These are phyloP conservation scores for Asterophora lycoperdoides DNA, from an alignment of 768 basidiomycete species.

Conservation along the genomic window DNA sequence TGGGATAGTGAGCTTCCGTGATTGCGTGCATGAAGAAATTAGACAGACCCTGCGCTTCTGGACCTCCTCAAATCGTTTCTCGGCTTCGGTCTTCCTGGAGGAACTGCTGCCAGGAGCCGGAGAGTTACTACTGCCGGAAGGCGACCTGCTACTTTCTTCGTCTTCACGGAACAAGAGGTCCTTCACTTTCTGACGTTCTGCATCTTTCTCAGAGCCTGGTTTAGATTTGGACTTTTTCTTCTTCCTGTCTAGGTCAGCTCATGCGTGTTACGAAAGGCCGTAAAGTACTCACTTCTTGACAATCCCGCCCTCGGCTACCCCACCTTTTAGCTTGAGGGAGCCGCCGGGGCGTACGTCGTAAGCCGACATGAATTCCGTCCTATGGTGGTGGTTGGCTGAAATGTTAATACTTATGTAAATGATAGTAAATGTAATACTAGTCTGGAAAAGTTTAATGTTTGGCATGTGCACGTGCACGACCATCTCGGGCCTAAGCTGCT, in stretches of 20 bases:
- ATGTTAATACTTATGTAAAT: too few relatives aligned
- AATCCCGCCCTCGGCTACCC: constrained; percentile 70
- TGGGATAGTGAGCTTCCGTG: constrained; percentile 1
- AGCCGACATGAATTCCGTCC: constrained; percentile 56
- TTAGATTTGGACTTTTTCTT: constrained; percentile 78
- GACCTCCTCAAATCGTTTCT: constrained; percentile 84
- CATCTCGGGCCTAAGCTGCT: too few relatives aligned
- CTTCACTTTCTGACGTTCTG: constrained; percentile 45
- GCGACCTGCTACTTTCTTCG: constrained; percentile 39
- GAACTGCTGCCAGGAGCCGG: constrained; percentile 49
- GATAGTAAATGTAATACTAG: too few relatives aligned
- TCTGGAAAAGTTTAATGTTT: background rate
- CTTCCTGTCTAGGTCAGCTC: constrained; percentile 48
- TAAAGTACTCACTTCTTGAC: constrained; percentile 67
- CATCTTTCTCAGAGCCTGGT: constrained; percentile 46
- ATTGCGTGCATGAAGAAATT: background rate
- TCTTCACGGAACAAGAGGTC: constrained; percentile 45
- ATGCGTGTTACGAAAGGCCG: constrained; percentile 9
- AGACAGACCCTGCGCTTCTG: constrained; percentile 71
- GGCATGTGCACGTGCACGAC: constrained; percentile 20
- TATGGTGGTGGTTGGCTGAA: constrained; percentile 6
- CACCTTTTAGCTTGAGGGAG: constrained; percentile 87
- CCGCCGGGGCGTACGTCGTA: constrained; percentile 85
- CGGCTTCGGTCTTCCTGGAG: constrained; percentile 78
- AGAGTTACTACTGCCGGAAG: constrained; percentile 57